Conservation (phyloP, 1,139 yeast species). For the Hansenula lynferdii region DNA sequence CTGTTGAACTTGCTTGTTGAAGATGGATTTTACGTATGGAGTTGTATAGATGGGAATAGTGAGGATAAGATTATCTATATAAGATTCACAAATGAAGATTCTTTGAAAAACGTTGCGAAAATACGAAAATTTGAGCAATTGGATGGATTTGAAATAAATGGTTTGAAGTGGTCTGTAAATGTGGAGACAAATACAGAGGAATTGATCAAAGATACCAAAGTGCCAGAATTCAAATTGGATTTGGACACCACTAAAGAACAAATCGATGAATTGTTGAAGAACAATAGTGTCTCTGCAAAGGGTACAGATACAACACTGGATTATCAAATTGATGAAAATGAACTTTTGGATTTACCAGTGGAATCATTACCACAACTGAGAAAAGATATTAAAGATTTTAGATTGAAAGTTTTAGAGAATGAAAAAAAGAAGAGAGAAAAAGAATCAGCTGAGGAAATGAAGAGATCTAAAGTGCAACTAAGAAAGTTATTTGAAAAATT, state of each 20-base stretch:
- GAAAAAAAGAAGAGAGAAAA: constrained; percentile 53
- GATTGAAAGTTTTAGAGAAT: constrained; percentile 53
- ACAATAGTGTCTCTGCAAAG: constrained; percentile 1
- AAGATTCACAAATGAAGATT: constrained; percentile 10
- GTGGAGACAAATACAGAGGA: constrained; percentile 26
- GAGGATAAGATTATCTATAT: constrained; percentile 17
- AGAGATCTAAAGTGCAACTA: constrained; percentile 45
- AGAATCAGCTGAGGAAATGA: constrained; percentile 48
- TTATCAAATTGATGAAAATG: constrained; percentile 56
- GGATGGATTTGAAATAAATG: constrained; percentile 4
- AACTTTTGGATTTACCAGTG: constrained; percentile 58
- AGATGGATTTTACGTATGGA: constrained; percentile 14
- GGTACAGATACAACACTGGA: constrained; percentile 13
- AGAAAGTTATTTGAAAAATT: constrained; percentile 47
- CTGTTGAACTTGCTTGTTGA: constrained; percentile 11
- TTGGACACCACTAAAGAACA: background rate
- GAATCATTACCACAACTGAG: constrained; percentile 53
- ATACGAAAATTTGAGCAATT: constrained; percentile 7
- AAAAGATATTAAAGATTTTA: constrained; percentile 55
- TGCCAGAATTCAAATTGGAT: background rate
- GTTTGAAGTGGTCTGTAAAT: constrained; percentile 13
- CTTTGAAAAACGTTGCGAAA: constrained; percentile 1
- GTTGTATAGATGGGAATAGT: constrained; percentile 11
- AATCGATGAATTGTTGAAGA: constrained; percentile 5
- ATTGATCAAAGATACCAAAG: constrained; percentile 9